Base-by-base conservation (phyloP, 306 rosid genomes). In the Hippophae tibetana region DNA sequence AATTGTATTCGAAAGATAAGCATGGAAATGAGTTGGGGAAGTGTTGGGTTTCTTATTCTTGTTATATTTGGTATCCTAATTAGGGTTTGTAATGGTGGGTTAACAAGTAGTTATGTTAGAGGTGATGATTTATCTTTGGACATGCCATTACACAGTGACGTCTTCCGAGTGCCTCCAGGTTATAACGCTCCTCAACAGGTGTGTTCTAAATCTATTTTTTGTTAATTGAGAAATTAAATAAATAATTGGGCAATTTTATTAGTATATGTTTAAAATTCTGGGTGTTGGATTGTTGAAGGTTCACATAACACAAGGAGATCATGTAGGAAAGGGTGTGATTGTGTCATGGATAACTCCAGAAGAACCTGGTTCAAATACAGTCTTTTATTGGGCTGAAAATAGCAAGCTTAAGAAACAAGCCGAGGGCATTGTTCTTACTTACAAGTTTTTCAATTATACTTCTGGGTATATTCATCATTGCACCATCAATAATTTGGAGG, bases 271-370 rank as follows among this genome's bases (percentile, higher is more conserved):
- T 49, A 7, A 3, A 7, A 6, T 49, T 49, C 14, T 12, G 53
- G 52, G 52, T 48, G 3, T 48, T 13, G 52, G 13, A 8, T 42
- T 31, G 6, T 6, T 58, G 13, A 72, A 90, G 98, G 96, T 92
- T 81, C 98, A 92, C 69, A 80, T 87, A 66, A 87, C 96, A 6
- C 98, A 87, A 77, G 96, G 98, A 64, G 95, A 87, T 58, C 72
- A 27, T 63, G 84, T 48, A 56, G 98, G 98, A 14, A 81, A 58
- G 62, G 79, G 88, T 25, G 78, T 92, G 69, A 85, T 92, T 5
- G 86, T 92, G 49, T 85, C 96, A 50, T 92, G 95, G 95, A 81
- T 83, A 42, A 85, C 95, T 0, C 78, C 66, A 52, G 76, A 72
- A 25, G 86, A 84, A 76, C 89, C 89, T 3, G 96, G 95, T 49